Evolutionary conservation across 176 grass and related monocot species (phyloP), one percentile per base, ranked within the genome.

Genomic region (Rhynchospora tenuis): DNA sequence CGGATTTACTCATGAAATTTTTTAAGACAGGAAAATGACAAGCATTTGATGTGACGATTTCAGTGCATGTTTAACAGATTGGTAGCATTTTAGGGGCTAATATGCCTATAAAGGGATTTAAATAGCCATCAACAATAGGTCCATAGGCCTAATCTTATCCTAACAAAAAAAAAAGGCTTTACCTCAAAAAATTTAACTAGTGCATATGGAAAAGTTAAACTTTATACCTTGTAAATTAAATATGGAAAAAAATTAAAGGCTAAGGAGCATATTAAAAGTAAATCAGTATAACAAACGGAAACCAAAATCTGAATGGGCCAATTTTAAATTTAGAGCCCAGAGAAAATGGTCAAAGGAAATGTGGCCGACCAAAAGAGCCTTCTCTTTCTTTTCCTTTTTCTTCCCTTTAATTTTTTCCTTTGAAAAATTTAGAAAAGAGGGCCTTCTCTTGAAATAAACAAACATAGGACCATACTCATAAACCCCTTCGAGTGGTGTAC

Each of bases 331-430:
- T 52, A 28, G 23, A 75, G 78, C 51, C 78, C 78, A 80, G 10
- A 80, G 31, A 59, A 52, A 28, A 75, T 52, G 71, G 45, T 74
- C 20, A 74, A 74, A 50, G 33, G 3, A 80, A 59, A 11, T 80
- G 77, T 60, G 54, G 23, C 77, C 54, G 54, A 80, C 54, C 55
- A 60, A 13, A 80, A 44, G 77, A 61, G 55, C 77, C 56, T 61
- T 61, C 55, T 44, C 27, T 74, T 20, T 74, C 22, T 48, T 73
- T 74, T 3, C 12, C 45, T 17, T 24, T 64, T n/a, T 70, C 9
- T 20, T 16, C 3, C 4, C 15, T 11, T 15, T 27, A 2, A 24
- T 27, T 74, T 74, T 44, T 74, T 23, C 68, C 20, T 14, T 50
- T 24, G 12, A 74, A 14, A 46, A 72, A 9, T 17, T 48, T 51